Conservation (phyloP, 768 basidiomycete genomes). For the Tylopilus subfusipes region DNA sequence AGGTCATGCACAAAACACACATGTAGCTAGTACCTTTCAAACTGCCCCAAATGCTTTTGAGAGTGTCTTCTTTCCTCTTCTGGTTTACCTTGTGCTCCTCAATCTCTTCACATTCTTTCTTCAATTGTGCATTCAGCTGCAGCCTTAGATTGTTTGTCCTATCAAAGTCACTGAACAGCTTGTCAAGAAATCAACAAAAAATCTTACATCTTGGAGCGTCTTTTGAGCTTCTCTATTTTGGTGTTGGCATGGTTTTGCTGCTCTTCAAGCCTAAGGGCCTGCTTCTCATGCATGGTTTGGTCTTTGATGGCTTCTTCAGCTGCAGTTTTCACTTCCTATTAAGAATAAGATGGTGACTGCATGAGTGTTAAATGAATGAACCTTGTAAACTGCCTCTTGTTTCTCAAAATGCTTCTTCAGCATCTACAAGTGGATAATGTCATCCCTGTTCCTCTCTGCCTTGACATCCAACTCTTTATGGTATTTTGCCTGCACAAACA, state of each 20-base stretch:
- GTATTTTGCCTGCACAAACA: constrained; percentile 58
- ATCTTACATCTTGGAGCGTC: constrained; percentile 74
- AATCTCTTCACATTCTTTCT: no score
- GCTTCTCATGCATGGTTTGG: constrained; percentile 63
- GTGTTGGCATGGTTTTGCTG: constrained; percentile 76
- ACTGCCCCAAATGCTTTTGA: no score
- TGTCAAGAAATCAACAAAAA: no score
- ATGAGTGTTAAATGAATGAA: constrained; percentile 29
- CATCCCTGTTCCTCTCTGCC: constrained; percentile 72
- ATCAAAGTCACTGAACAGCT: no score
- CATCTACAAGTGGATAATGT: constrained; percentile 68
- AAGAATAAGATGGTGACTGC: no score
- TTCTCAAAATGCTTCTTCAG: constrained; percentile 67
- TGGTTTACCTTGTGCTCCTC: no score
- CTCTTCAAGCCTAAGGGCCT: constrained; percentile 79
- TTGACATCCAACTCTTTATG: constrained; percentile 64
- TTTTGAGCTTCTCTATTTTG: constrained; percentile 92
- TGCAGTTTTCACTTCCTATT: no score
- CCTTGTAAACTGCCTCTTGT: constrained; percentile 67
- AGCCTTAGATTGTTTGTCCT: no score
- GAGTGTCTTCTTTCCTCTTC: no score
- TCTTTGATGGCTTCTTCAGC: constrained; percentile 73
- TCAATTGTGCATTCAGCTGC: no score
- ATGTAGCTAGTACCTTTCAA: no score
- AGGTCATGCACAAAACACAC: no score